Evolutionary conservation across 2,329 filamentous ascomycete species (phyloP), one percentile per base, ranked within the genome.

Genomic region (Ramichloridium luteum): DNA sequence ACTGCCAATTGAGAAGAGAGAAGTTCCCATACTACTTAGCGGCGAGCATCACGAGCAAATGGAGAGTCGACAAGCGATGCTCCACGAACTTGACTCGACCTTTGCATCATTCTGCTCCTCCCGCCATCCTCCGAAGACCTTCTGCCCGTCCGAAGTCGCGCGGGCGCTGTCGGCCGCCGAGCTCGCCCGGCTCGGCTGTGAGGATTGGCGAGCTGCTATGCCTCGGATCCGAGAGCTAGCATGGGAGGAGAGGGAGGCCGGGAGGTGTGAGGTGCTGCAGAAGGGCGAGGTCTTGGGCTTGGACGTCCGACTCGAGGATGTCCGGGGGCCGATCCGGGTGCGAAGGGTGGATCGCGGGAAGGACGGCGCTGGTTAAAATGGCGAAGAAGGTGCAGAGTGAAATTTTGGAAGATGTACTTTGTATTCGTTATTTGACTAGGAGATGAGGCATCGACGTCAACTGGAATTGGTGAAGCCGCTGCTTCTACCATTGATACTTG

Each of bases 101-200:
- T 23, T 23, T n/a, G 20, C 8, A 23, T 8, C 20, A 8, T 23
- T 23, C 20, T n/a, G 8, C 20, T 8, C 20, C 13, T 38, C 32
- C 10, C 41, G 51, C 5, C 32, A 50, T 4, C 51, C 53, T n/a
- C 66, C 65, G 8, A 68, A 68, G 44, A 69, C 66, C 0, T 61
- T 68, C 38, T 70, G 66, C 42, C 66, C 65, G 3, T 68, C 64
- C 10, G 65, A 68, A 48, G 55, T 67, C 23, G 62, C 65, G 2
- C 56, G 66, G 15, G 57, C 61, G 1, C 46, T 68, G 6, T 58
- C 61, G 10, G 12, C 35, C 3, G 34, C 46, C 6, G 62, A 69
- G 16, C 47, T 69, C 16, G 25, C 36, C 5, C 31, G 33, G 5
- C 38, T 54, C 16, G 53, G 48, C 2, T 49, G 44, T 16, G 34